phyloP scores from a whole-genome alignment of 1,139 yeast species.

The Geotrichum candidum region DNA sequence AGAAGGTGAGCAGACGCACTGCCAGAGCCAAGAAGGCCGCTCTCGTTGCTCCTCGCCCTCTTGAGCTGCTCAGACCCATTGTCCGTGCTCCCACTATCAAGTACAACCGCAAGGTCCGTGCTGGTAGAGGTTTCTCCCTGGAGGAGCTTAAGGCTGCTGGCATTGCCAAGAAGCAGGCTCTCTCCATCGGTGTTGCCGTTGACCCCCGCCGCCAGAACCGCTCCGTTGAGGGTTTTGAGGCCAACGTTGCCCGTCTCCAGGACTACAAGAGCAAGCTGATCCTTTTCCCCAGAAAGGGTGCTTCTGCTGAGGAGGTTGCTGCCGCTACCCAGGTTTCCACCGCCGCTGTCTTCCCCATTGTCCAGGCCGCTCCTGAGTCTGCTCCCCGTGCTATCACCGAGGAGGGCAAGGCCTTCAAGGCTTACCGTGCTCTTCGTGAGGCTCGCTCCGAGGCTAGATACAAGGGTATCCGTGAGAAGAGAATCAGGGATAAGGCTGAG shows the following conservation, averaged over 20 bases:
- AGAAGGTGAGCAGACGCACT: constrained; percentile 94
- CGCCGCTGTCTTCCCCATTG: constrained; percentile 87
- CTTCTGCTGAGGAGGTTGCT: constrained; percentile 53
- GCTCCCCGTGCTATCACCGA: constrained; percentile 91
- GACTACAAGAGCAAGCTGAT: constrained; percentile 95
- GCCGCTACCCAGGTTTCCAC: constrained; percentile 62
- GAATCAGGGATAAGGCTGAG: constrained; percentile 94
- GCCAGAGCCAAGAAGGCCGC: constrained; percentile 95
- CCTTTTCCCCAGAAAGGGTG: constrained; percentile 63
- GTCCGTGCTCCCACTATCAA: constrained; percentile 98
- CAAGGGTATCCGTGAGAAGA: constrained; percentile 95
- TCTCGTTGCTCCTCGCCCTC: constrained; percentile 93
- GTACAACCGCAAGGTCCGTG: constrained; percentile 99
- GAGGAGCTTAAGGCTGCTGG: constrained; percentile 99
- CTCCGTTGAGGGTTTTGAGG: constrained; percentile 90
- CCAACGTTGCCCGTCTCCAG: constrained; percentile 92
- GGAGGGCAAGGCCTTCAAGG: constrained; percentile 57
- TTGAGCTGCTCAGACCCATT: constrained; percentile 93
- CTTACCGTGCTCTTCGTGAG: constrained; percentile 91
- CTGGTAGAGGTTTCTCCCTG: constrained; percentile 98
- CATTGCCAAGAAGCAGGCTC: constrained; percentile 89
- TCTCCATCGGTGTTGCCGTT: constrained; percentile 97
- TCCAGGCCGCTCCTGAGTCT: constrained; percentile 64
- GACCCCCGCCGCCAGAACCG: constrained; percentile 99
- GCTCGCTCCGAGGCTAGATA: constrained; percentile 92